These are phyloP conservation scores for Hortiboletus campestris DNA, from an alignment of 768 basidiomycete species.

Conservation along the genomic window DNA sequence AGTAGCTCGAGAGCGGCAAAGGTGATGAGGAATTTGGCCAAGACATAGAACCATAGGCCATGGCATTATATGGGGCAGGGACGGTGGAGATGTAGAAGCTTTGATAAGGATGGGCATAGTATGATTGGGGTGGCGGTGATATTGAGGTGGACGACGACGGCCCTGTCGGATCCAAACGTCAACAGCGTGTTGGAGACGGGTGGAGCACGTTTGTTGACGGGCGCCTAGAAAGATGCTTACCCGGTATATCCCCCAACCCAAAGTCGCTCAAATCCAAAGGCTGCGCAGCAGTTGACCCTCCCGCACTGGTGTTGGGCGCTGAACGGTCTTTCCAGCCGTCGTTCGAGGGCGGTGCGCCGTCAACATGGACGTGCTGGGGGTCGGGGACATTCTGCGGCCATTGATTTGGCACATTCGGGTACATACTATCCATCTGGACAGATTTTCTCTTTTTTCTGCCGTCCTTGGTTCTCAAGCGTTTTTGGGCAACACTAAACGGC, in stretches of 20 bases:
- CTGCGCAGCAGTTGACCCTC: conserved; percentile 33
- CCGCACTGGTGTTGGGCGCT: conserved; percentile 21
- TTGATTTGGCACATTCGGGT: conserved; percentile 43
- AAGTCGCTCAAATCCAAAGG: conserved; percentile 44
- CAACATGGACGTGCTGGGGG: conserved; percentile 33
- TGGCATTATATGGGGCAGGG: conserved; percentile 49
- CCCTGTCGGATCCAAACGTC: conserved; percentile 20
- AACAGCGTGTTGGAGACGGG: conserved; percentile 2
- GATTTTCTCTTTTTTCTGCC: conserved; percentile 39
- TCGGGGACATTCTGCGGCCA: conserved; percentile 39
- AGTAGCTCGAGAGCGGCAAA: conserved; percentile 70
- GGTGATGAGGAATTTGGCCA: conserved; percentile 44
- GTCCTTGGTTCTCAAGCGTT: conserved; percentile 42
- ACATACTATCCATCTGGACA: conserved; percentile 46
- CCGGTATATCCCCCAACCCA: conserved; percentile 41
- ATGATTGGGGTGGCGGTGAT: conserved; percentile 40
- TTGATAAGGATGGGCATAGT: conserved; percentile 42
- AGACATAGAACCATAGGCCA: conserved; percentile 49
- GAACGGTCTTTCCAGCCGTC: conserved; percentile 42
- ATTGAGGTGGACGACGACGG: conserved; percentile 42
- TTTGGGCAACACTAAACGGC: conserved; percentile 43
- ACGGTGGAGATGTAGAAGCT: conserved; percentile 41
- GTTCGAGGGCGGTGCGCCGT: conserved; percentile 29
- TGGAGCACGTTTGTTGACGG: conserved; percentile 14
- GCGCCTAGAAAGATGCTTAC: conserved; percentile 39